Base-by-base conservation (phyloP, 2,329 filamentous ascomycete genomes). In the Calonectria naviculata region DNA sequence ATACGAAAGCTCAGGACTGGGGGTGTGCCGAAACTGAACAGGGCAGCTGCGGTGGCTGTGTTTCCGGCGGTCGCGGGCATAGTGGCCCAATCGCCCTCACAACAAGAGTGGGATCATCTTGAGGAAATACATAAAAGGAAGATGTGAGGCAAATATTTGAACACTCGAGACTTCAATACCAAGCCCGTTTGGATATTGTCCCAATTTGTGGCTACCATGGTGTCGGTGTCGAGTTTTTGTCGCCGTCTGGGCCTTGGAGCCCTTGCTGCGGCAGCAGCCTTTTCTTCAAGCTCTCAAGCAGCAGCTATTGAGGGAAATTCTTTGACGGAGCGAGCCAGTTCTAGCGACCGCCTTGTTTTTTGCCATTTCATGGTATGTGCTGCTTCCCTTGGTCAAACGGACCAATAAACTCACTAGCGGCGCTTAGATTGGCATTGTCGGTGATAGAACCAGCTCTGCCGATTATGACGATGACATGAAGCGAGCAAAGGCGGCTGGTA, bases 381-480 rank as follows among this genome's bases (percentile, higher is more conserved):
- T 1, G 1, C 6, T 17, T n/a, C 10, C 34, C 6, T 2, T 17
- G 1, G 9, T 17, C 10, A 24, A 4, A 1, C 1, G 4, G 3
- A 4, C 0, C 5, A 7, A 13, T 28, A 52, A 21, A 17, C n/a
- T 63, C 38, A 34, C 47, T 69, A 12, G 60, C 26, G 36, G 1
- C 1, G 4, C 0, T 5, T 29, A 87, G 86, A 82, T 87, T 24
- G 85, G 86, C 12, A 86, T 88, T 38, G 81, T 84, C 26, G 80
- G 83, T 47, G 83, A 85, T 54, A 84, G 86, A 44, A 78, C 80
- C 54, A 84, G 80, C 65, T 76, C 85, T 36, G 72, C 77, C 9
- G 86, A 87, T 36, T 88, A 86, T 68, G 86, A 88, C 47, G 80
- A 83, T 49, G 86, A 88, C 67, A 87, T 87, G 83, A 77, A 81